A percentile compares a stretch with the other conserved stretches of the same genome.
Conservation (phyloP, 805 yeast genomes). For the Lachancea dasiensis region DNA sequence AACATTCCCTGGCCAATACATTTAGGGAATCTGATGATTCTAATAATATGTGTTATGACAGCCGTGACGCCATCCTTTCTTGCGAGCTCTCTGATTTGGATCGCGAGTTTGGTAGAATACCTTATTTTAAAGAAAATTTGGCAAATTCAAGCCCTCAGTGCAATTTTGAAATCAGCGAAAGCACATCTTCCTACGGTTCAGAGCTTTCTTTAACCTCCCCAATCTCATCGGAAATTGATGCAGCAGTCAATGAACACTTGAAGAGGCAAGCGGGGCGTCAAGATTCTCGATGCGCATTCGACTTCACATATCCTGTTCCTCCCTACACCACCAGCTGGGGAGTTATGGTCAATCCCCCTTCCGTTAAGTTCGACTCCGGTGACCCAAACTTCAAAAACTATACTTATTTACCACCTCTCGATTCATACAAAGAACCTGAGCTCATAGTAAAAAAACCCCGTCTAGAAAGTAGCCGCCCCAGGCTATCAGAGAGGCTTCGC, state of each 20-base stretch:
- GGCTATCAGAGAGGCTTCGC: slow-evolving; percentile 1
- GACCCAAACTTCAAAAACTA: slow-evolving; percentile 1
- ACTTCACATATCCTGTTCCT: background rate
- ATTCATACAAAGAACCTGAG: background rate
- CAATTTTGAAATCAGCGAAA: background rate
- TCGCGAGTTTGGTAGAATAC: background rate
- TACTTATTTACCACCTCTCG: background rate
- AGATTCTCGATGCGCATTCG: background rate
- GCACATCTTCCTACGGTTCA: background rate
- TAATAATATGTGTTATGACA: background rate
- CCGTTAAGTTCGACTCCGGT: background rate
- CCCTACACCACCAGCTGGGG: background rate
- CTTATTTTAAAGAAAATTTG: background rate
- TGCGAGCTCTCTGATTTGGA: slow-evolving; percentile 2
- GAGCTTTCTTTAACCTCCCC: slow-evolving; percentile 3
- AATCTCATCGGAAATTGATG: slow-evolving; percentile 1
- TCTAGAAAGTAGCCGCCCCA: background rate
- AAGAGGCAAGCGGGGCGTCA: background rate
- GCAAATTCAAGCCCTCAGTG: no score
- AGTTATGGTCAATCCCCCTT: background rate
- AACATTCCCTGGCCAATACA: background rate
- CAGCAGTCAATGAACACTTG: slow-evolving; percentile 1
- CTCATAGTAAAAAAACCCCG: background rate
- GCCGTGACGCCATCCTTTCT: slow-evolving; percentile 5
- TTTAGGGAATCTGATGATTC: background rate